Evolutionary conservation across 176 grass and related monocot species (phyloP).

Genomic region (Rhynchospora pubera): DNA sequence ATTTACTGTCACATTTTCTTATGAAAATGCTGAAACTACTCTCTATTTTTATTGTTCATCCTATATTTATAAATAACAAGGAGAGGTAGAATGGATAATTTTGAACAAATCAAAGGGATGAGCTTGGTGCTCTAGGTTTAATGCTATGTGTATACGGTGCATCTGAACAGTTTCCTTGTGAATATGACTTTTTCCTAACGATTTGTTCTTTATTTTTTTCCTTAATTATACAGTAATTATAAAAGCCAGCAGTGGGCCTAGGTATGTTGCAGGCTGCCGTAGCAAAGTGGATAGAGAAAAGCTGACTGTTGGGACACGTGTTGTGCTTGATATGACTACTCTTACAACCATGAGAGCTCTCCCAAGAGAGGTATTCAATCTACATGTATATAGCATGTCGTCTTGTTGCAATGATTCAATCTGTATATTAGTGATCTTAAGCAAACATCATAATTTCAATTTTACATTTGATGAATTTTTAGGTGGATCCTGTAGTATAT

Average conservation of each 20-base stretch:
- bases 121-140: background rate
- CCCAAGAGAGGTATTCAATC: constrained; percentile 60
- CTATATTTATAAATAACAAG: background rate
- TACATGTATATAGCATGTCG: background rate
- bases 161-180: background rate
- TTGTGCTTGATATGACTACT: constrained; percentile 98
- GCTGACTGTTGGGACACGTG: constrained; percentile 63
- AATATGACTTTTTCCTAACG: background rate
- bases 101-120: background rate
- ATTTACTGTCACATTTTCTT: background rate
- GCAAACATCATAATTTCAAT: background rate
- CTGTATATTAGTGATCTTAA: background rate
- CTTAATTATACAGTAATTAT: constrained; percentile 52
- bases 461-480: constrained; percentile 16
- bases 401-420: background rate
- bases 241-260: constrained; percentile 87
- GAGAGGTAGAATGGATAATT: background rate
- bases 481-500: constrained; percentile 94
- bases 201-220: background rate
- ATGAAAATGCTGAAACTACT: background rate
- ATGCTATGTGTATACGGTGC: background rate
- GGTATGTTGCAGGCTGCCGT: constrained; percentile 90
- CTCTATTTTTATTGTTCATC: background rate
- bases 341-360: constrained; percentile 94
- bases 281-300: constrained; percentile 96